Evolutionary conservation across 169 alveolate species (phyloP), one percentile per base, ranked within the genome.

Genomic region (Eimeria tenella): DNA sequence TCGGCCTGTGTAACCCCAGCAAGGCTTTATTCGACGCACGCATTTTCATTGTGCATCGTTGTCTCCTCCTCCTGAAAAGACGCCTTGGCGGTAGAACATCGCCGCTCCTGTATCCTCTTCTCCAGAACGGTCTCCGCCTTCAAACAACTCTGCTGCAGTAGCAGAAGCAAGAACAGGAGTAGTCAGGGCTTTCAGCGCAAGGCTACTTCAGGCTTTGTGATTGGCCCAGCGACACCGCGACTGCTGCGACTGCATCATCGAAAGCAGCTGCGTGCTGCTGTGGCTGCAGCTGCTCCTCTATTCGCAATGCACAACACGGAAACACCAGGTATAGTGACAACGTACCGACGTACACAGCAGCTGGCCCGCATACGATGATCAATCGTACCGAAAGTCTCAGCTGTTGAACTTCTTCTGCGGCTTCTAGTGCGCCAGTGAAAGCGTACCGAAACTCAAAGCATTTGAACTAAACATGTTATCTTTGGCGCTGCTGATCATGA

Each of bases 291-390:
- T 53, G n/a, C 53, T 17, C 52, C n/a, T 23, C 53, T 19, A 50
- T 50, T 53, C 87, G 21, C 68, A 58, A 77, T 77, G 87, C 42
- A 77, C n/a, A 10, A 62, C 19, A 52, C 68, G 17, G 70, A 53
- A 23, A n/a, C 87, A 21, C 87, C 42, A 77, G 87, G 87, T 77
- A 77, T 19, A 49, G 42, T 31, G 42, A 0, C 83, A 13, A 10
- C 5, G 83, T 23, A 73, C 62, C 83, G 5, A 3, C 23, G 0
- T 58, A 11, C 31, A 4, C 15, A 42, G 62, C 31, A 31, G 31
- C 31, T 49, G 60, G 17, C 15, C 31, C 23, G 13, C 10, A 71
- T 11, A 6, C 56, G 60, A 8, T 73, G 6, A 8, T 31, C 42
- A 55, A 13, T 7, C 5, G 83, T 23, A 73, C 62, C 83, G 5